phyloP scores from a whole-genome alignment of 257 asterid species.

The Solanum appendiculatum region DNA sequence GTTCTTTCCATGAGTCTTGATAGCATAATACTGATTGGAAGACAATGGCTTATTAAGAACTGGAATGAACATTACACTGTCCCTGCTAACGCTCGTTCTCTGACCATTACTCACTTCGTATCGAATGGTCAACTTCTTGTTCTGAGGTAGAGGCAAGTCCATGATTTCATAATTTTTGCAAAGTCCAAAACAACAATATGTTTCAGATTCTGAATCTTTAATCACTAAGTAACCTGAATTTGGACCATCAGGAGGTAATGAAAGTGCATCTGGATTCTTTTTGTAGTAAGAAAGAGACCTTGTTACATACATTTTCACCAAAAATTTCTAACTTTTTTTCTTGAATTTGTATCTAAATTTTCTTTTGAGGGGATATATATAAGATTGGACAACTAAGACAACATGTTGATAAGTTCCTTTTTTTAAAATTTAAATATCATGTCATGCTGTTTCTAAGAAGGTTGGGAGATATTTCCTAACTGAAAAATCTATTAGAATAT shows the following conservation, averaged over 20 bases:
- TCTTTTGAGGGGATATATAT: not conserved
- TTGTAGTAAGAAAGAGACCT: slow-evolving; percentile 42
- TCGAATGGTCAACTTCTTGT: slow-evolving; percentile 29
- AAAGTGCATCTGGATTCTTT: slow-evolving; percentile 18
- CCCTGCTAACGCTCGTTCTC: not conserved
- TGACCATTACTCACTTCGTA: not conserved
- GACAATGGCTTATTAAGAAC: slow-evolving; percentile 37
- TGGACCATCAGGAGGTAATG: slow-evolving; percentile 40
- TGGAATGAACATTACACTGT: slow-evolving; percentile 35
- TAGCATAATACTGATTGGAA: slow-evolving; percentile 47
- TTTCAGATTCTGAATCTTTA: slow-evolving; percentile 51
- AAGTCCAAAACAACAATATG: slow-evolving; percentile 42
- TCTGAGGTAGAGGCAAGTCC: slow-evolving; percentile 52
- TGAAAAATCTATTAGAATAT: not conserved
- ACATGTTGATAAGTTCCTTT: not conserved
- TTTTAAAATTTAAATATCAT: not conserved
- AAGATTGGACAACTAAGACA: not conserved
- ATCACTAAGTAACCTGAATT: slow-evolving; percentile 52
- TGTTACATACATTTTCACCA: slow-evolving; percentile 37
- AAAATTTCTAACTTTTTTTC: not conserved
- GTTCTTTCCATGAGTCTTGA: slow-evolving; percentile 30
- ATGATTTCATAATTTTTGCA: slow-evolving; percentile 26
- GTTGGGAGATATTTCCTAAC: not conserved
- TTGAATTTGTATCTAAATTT: not conserved
- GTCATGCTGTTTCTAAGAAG: not conserved